Base-by-base conservation (phyloP, 345 rosid genomes). In the Eucalyptus erythrocorys region DNA sequence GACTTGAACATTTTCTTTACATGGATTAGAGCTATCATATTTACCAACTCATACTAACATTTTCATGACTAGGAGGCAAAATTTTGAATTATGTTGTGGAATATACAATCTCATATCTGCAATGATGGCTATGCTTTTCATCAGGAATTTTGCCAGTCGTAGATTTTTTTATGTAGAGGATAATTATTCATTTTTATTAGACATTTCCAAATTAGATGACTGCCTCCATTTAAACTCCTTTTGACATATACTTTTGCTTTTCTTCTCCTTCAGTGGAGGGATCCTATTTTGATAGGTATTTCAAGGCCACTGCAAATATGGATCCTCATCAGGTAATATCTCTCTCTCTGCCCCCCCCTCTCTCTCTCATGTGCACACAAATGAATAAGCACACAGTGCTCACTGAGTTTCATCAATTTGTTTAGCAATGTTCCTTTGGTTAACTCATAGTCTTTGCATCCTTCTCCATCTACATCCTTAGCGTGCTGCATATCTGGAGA, bases 401-500 rank as follows among this genome's bases (percentile, higher is more conserved):
- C 22, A 3, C 45, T 10, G 55, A 14, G 34, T 71, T 87, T 64
- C 86, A 61, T 24, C 88, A 48, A 59, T 17, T 64, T 86, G 68
- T 7, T 48, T 90, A 6, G 71, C 48, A 59, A 43, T 59, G 42
- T 50, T 57, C 88, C 86, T 49, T 59, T 80, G 57, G 57, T 87
- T 86, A 48, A 15, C 81, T 86, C 40, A 27, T 82, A 49, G 42
- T 49, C 32, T 34, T 80, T 55, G 51, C 48, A 55, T 42, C 42
- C 47, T 45, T 47, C 9, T 89, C 87, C 4, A 5, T 51, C 8
- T 85, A 16, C 5, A 12, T 81, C 59, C 86, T 57, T 87, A 97
- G 99, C 96, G 99, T 43, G 99, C 96, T 48, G 88, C 30, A 89
- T 96, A 92, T 91, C 99, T 96, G 80, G 98, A 96, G 94, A 94